Evolutionary conservation across 78 protist genomes (phyloP), one percentile per base, ranked within the genome.

Genomic region (Speleostelium caveatum): DNA sequence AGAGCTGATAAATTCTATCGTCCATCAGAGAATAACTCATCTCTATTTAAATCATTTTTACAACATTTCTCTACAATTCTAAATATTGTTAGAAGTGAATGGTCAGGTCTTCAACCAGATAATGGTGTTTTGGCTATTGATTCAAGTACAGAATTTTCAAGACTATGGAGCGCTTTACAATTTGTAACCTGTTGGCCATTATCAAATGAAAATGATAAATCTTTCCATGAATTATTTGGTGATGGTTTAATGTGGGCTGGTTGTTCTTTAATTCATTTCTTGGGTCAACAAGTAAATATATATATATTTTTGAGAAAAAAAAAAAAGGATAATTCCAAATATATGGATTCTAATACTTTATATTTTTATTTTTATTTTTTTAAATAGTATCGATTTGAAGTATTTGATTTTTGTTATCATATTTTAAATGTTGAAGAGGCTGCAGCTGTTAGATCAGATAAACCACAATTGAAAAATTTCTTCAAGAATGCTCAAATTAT

Each of bases 161-260:
- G 98, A 51, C 35, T 96, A 16, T 96, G 98, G 98, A 32, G 72
- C n/a, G 94, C 94, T 30, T 19, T 96, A 8, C 94, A 92, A 75
- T 95, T 96, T 42, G 72, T 86, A 8, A 86, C 58, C 12, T 89
- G 94, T 61, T 67, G 76, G 75, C 86, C 94, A 56, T 14, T 80
- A 32, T 62, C 73, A 0, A 75, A 76, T 59, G 86, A 68, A 36
- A 86, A 73, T 24, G 91, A 83, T 41, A 73, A 66, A 61, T 79
- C 78, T 16, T 78, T 42, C 73, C 90, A 83, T 2, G 88, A 87
- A 22, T 30, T 96, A 14, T 96, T 94, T 38, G 98, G 98, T 53
- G 97, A 96, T 26, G 98, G 97, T 28, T 36, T 95, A 56, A 28
- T 53, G 60, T 96, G 94, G 95, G 97, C 95, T 6, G 98, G 98